Percentiles rank a stretch among this genome's conserved stretches.
Conservation (phyloP, 2,329 filamentous ascomycete species). For the Clonostachys byssicola region DNA sequence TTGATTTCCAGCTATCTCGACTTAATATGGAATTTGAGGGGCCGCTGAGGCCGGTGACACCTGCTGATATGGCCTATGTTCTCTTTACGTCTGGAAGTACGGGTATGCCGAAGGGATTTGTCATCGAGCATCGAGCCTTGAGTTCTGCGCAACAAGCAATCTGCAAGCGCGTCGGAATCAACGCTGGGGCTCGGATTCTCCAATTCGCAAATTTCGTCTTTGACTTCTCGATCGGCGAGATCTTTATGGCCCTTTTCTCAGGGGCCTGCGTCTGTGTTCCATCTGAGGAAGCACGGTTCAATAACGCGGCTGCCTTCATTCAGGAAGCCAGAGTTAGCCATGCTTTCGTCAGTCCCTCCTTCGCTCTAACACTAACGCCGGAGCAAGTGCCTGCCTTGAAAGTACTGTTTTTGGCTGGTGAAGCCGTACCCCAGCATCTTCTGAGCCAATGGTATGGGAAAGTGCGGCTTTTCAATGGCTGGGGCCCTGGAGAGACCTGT, state of each 20-base stretch:
- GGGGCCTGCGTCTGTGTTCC: background rate
- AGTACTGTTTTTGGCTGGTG: constrained; percentile 5
- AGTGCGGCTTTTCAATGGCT: constrained; percentile 3
- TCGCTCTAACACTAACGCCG: background rate
- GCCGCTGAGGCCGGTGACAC: background rate
- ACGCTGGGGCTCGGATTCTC: background rate
- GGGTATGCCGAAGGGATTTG: constrained; percentile 7
- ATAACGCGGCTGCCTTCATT: background rate
- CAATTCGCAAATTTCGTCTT: constrained; percentile 2
- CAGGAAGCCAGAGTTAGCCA: background rate
- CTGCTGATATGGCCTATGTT: constrained; percentile 4
- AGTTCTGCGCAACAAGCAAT: background rate
- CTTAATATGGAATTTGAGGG: too few relatives aligned
- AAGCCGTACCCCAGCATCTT: constrained; percentile 6
- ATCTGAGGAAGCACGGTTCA: background rate
- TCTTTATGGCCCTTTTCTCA: background rate
- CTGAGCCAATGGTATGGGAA: constrained; percentile 8
- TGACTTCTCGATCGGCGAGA: constrained; percentile 1
- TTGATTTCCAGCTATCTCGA: background rate
- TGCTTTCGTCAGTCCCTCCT: background rate
- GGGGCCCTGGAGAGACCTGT: constrained; percentile 11
- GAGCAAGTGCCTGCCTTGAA: constrained; percentile 1
- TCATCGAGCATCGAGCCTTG: constrained; percentile 4
- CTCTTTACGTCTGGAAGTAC: constrained; percentile 8
- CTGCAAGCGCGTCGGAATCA: background rate